Evolutionary conservation across 139 green algal species (phyloP).

Genomic region (Chlamydomonas sphaeroides): DNA sequence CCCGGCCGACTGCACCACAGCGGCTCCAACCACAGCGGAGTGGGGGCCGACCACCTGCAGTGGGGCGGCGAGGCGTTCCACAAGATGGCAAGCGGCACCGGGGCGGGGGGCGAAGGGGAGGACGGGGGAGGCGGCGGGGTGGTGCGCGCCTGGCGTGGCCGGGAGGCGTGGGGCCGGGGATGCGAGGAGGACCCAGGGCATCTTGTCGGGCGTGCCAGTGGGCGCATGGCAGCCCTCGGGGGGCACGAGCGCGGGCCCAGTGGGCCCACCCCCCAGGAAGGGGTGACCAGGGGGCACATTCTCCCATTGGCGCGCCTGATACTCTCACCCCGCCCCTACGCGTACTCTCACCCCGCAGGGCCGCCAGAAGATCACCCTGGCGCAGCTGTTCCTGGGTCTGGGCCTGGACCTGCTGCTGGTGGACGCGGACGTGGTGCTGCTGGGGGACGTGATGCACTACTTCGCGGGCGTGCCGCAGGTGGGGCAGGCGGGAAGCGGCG

Average conservation of each 20-base stretch:
- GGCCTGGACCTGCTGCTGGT: conserved; percentile 59
- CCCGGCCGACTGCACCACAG: too few species aligned
- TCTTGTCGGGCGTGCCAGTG: too few species aligned
- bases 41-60: conserved; percentile 48
- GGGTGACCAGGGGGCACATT: too few species aligned
- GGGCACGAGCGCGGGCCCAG: too few species aligned
- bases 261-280: too few species aligned
- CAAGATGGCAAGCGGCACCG: conserved; percentile 47
- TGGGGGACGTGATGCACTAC: conserved; percentile 55
- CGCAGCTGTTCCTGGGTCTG: conserved; percentile 52
- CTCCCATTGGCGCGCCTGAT: background rate
- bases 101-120: background rate
- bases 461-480: background rate
- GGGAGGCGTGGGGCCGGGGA: too few species aligned
- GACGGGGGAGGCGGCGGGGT: too few species aligned
- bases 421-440: conserved; percentile 56
- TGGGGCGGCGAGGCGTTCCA: conserved; percentile 62
- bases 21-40: too few species aligned
- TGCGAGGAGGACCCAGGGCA: too few species aligned
- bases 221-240: too few species aligned
- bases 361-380: conserved; percentile 60
- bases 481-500: too few species aligned
- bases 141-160: too few species aligned
- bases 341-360: conserved; percentile 24
- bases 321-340: background rate